Evolutionary conservation across 1,139 yeast genomes (phyloP), one percentile per base, ranked within the genome.

Genomic region (Pichia sp.): DNA sequence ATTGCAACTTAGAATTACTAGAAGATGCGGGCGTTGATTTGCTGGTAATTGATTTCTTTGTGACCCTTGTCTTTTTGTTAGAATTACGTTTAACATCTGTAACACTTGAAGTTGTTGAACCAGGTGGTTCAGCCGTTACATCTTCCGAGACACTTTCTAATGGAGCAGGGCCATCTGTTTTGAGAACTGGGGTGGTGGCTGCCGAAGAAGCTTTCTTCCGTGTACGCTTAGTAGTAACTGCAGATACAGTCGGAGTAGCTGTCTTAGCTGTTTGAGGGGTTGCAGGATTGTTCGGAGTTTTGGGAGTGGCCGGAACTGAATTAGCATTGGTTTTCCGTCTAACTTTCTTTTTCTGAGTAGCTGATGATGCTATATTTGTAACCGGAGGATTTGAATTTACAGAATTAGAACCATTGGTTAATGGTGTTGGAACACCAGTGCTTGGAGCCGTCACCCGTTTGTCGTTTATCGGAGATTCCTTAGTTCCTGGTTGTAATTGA

Each of bases 261-360:
- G 44, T 20, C 36, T 50, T 51, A 6, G 50, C 52, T 2, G 53
- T 43, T 4, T 48, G 55, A 20, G 64, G 63, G 9, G 62, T 58
- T 24, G 58, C 53, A 6, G 64, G 61, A 6, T 55, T 51, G 29
- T 45, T 51, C 38, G 59, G 63, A 9, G 65, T 61, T 27, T 55
- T 46, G 3, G 66, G 66, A 22, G 66, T 62, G 6, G 59, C 62
- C 2, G 66, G 65, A 9, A 60, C 58, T 4, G 65, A 55, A 45
- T 55, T 55, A 51, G 61, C 63, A 35, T 63, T 60, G 12, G 60
- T 46, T 39, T 32, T 32, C 4, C 55, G 51, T 38, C 57, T 37
- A n/a, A 53, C 36, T 26, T 50, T 51, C 45, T 55, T 58, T 29
- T 53, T 53, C 3, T 9, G 25, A 5, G 40, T n/a, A 12, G 29